Evolutionary conservation across 1,139 yeast genomes (phyloP).

Genomic region (Pichia sp.): DNA sequence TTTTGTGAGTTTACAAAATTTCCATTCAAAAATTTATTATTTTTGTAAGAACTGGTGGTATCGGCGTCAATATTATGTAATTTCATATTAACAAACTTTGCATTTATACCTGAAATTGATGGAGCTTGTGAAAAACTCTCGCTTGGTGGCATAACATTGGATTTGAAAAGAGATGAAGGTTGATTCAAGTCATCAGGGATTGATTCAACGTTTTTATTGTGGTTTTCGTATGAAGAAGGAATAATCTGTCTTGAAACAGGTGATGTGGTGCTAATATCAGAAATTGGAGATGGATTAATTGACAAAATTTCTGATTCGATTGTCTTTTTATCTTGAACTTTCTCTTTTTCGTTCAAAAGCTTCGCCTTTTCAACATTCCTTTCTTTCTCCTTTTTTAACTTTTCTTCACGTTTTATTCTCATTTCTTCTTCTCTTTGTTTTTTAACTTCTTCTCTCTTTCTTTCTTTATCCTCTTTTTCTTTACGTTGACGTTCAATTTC

Average conservation of each 20-base stretch:
- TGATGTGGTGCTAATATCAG: too few species aligned
- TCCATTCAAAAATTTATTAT: neutral
- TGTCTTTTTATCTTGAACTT: conserved; percentile 3
- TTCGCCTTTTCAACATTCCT: neutral
- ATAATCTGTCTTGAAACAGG: too few species aligned
- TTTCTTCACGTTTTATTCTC: conserved; percentile 25
- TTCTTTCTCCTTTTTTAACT: conserved; percentile 19
- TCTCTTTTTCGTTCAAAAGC: conserved; percentile 14
- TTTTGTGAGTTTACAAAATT: neutral
- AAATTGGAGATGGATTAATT: too few species aligned
- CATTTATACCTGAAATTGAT: too few species aligned
- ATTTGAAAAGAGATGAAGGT: neutral
- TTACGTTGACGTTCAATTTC: conserved; percentile 37
- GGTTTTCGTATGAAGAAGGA: too few species aligned
- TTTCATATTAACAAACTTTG: neutral
- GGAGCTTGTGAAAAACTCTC: neutral
- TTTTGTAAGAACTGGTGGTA: neutral
- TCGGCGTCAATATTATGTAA: neutral
- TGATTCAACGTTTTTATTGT: too few species aligned
- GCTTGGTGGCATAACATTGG: neutral
- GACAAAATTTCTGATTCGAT: too few species aligned
- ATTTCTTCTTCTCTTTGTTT: conserved; percentile 26
- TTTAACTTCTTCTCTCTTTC: conserved; percentile 23
- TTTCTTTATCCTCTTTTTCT: conserved; percentile 35
- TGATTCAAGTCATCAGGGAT: too few species aligned